phyloP scores from a whole-genome alignment of 768 basidiomycete genomes.

The Lactifluus volemus region DNA sequence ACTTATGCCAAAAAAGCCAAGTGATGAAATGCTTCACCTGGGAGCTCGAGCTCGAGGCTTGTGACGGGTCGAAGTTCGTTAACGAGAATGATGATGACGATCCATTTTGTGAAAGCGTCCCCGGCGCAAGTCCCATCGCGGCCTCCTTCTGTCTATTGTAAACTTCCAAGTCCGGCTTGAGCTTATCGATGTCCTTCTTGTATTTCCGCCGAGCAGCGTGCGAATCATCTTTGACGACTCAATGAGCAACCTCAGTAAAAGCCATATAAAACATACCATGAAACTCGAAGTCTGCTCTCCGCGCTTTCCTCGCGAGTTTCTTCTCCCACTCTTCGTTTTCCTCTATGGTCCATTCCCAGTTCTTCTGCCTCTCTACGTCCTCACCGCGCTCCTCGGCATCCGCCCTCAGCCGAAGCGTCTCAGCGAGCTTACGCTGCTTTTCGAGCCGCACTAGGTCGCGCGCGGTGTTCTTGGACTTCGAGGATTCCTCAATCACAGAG shows the following conservation, averaged over 20 bases:
- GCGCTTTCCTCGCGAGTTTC: conserved; percentile 70
- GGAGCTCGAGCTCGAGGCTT: conserved; percentile 31
- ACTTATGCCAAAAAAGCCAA: not conserved
- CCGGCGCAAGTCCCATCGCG: conserved; percentile 64
- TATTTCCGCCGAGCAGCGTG: conserved; percentile 84
- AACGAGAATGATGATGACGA: conserved; percentile 31
- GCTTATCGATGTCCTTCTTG: conserved; percentile 81
- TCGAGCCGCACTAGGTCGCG: conserved; percentile 81
- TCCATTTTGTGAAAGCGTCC: conserved; percentile 45
- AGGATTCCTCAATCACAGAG: conserved; percentile 78
- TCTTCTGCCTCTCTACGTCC: conserved; percentile 83
- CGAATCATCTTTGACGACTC: conserved; percentile 57
- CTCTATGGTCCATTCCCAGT: conserved; percentile 93
- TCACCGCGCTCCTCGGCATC: conserved; percentile 90
- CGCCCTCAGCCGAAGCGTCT: conserved; percentile 72
- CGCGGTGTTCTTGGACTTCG: conserved; percentile 64
- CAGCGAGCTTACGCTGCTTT: conserved; percentile 83
- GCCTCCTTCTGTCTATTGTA: conserved; percentile 90
- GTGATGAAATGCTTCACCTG: conserved; percentile 27
- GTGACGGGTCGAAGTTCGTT: conserved; percentile 46
- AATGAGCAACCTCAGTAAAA: not conserved
- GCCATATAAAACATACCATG: conserved; percentile 52
- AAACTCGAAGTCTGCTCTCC: conserved; percentile 85
- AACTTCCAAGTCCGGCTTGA: conserved; percentile 79
- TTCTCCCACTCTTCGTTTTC: conserved; percentile 97